Percentiles rank a stretch among this genome's conserved stretches.
These are phyloP conservation scores for Mycena galericulata DNA, from an alignment of 768 basidiomycete species.

Conservation along the genomic window DNA sequence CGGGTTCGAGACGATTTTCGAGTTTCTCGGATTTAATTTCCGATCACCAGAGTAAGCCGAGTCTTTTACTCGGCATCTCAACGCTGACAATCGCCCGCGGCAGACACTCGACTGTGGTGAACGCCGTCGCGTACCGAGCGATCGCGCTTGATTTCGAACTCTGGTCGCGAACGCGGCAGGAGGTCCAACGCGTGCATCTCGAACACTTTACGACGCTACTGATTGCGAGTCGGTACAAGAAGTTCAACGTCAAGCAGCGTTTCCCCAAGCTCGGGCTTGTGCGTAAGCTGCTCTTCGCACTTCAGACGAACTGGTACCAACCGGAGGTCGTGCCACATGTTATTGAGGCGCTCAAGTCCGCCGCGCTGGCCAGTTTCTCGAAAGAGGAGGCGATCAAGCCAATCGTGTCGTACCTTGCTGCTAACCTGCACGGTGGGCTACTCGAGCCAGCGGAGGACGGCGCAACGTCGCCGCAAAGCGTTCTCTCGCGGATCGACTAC, in stretches of 20 bases:
- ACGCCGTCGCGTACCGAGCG: conserved; percentile 82
- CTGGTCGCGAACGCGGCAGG: conserved; percentile 79
- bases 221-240: conserved; percentile 74
- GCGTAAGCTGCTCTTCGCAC: conserved; percentile 81
- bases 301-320: conserved; percentile 85
- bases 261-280: conserved; percentile 79
- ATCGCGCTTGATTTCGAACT: conserved; percentile 92
- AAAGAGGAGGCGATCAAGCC: conserved; percentile 87
- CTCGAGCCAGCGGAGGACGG: conserved; percentile 29
- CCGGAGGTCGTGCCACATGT: conserved; percentile 63
- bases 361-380: conserved; percentile 75
- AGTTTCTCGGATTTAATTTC: conserved; percentile 89
- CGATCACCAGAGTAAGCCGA: conserved; percentile 76
- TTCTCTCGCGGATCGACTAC: conserved; percentile 67
- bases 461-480: conserved; percentile 64
- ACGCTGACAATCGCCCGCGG: conserved; percentile 11
- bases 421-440: conserved; percentile 65
- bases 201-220: conserved; percentile 87
- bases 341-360: conserved; percentile 69
- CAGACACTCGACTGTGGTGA: conserved; percentile 86
- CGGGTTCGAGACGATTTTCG: conserved; percentile 85
- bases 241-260: conserved; percentile 83
- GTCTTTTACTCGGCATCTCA: background rate
- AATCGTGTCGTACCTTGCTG: conserved; percentile 85
- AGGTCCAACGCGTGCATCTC: conserved; percentile 83